Evolutionary conservation across 2,329 filamentous ascomycete genomes (phyloP), one percentile per base, ranked within the genome.

Genomic region (Cladosporium sp.): DNA sequence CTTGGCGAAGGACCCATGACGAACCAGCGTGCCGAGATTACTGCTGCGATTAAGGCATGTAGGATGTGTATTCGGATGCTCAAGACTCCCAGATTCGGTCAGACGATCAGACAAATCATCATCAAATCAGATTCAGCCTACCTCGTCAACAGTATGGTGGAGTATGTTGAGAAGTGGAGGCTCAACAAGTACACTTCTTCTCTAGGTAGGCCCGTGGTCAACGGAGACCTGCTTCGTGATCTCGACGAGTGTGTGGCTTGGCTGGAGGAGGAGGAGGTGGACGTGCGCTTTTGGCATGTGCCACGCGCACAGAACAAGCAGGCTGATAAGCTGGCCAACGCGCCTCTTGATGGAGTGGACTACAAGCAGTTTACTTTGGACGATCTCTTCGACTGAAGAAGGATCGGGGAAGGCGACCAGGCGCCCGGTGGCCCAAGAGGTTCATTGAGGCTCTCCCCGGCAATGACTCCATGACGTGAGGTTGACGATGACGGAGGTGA

Each of bases 91-190:
- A 36, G 63, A 23, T 14, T 56, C 56, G 11, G 30, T 18, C n/a
- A 16, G 6, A 2, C 23, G 28, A 23, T 57, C 54, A 16, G 4
- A 67, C 49, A 21, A 16, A 64, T 73, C 23, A 65, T 69, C 5
- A 72, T 78, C 62, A 74, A 75, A 51, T 70, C 76, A 0, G 76
- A 78, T 36, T 79, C 77, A 0, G 68, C 68, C 23, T 78, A 75
- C 32, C 21, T 79, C 2, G 74, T 77, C 1, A 68, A 76, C 23
- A 70, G 73, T 2, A 68, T 77, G 64, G 72, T 73, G 1, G 66
- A 72, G 8, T 76, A 70, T 67, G 68, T 79, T 3, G 63, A 69
- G 2, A 70, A 72, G 32, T 79, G 76, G 76, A 72, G 74, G 34
- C 36, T 58, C 1, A 74, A 76, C 51, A 70, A 69, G 1, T 77